phyloP scores from a whole-genome alignment of 192 early-diverging fungal species.

The Podila minutissima region DNA sequence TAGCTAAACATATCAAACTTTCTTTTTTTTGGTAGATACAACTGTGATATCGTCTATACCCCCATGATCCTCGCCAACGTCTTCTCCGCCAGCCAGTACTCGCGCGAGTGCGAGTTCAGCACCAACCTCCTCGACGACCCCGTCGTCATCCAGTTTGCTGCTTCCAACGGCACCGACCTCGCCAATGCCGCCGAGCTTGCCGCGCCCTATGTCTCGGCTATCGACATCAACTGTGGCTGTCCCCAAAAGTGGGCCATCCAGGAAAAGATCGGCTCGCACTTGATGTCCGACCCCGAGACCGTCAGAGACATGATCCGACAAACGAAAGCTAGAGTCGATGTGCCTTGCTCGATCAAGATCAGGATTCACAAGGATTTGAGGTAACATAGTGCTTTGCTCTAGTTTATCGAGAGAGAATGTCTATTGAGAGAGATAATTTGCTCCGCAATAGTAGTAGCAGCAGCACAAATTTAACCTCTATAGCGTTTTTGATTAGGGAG shows the following conservation, averaged over 20 bases:
- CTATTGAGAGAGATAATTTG: background rate
- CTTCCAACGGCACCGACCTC: slow-evolving; percentile 79
- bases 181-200: slow-evolving; percentile 88
- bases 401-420: too few species aligned
- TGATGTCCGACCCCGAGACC: slow-evolving; percentile 90
- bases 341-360: slow-evolving; percentile 90
- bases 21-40: slow-evolving; percentile 67
- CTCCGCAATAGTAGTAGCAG: background rate
- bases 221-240: slow-evolving; percentile 94
- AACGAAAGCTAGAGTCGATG: slow-evolving; percentile 70
- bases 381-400: too few species aligned
- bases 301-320: slow-evolving; percentile 92
- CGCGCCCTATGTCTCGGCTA: slow-evolving; percentile 77
- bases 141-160: slow-evolving; percentile 95
- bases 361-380: slow-evolving; percentile 79
- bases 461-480: background rate
- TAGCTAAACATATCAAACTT: too few species aligned
- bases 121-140: slow-evolving; percentile 86
- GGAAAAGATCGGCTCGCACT: slow-evolving; percentile 85
- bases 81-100: slow-evolving; percentile 84
- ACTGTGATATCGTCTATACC: slow-evolving; percentile 89
- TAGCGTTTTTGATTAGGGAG: slow-evolving; percentile 42
- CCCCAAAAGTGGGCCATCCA: slow-evolving; percentile 96
- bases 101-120: slow-evolving; percentile 84
- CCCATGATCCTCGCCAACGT: slow-evolving; percentile 98